Percentiles rank a stretch among this genome's conserved stretches.
phyloP scores from a whole-genome alignment of 768 basidiomycete species.

The Mycena rosella region DNA sequence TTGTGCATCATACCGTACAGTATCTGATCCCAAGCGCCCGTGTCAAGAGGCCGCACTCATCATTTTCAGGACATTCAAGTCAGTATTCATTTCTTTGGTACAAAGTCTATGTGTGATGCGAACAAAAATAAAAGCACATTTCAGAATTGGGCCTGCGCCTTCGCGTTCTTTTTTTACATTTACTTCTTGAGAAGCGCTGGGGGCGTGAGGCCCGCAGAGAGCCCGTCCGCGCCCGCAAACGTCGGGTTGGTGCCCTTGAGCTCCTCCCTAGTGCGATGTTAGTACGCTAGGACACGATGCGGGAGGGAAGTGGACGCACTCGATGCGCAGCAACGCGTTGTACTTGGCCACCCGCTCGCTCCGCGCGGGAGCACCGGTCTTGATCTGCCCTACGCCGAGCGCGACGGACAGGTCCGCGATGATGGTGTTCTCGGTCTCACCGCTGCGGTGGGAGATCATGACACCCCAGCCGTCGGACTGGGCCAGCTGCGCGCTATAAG shows the following conservation, averaged over 20 bases:
- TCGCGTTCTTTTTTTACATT: slow-evolving; percentile 27
- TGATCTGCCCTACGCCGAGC: slow-evolving; percentile 94
- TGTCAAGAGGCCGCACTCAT: too few relatives aligned
- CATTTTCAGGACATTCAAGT: background rate
- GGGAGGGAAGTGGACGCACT: slow-evolving; percentile 62
- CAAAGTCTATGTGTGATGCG: slow-evolving; percentile 14
- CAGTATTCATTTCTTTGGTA: slow-evolving; percentile 17
- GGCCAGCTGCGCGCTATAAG: slow-evolving; percentile 87
- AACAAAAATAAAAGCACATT: slow-evolving; percentile 34
- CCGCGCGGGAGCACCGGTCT: slow-evolving; percentile 97
- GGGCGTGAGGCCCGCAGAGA: slow-evolving; percentile 80
- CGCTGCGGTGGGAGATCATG: slow-evolving; percentile 71
- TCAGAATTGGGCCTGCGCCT: background rate
- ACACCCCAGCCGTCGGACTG: slow-evolving; percentile 98
- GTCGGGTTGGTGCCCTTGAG: slow-evolving; percentile 70
- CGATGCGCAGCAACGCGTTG: slow-evolving; percentile 91
- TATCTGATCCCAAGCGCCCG: too few relatives aligned
- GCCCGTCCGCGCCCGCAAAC: slow-evolving; percentile 84
- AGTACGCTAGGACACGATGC: slow-evolving; percentile 11
- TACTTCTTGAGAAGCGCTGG: slow-evolving; percentile 83
- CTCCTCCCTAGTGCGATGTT: slow-evolving; percentile 72
- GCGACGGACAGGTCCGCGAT: slow-evolving; percentile 97
- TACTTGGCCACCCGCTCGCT: slow-evolving; percentile 98
- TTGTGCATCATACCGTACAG: too few relatives aligned
- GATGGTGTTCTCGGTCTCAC: slow-evolving; percentile 54